These are phyloP conservation scores for Venturia effusa DNA, from an alignment of 2,329 filamentous ascomycete species.

Conservation along the genomic window DNA sequence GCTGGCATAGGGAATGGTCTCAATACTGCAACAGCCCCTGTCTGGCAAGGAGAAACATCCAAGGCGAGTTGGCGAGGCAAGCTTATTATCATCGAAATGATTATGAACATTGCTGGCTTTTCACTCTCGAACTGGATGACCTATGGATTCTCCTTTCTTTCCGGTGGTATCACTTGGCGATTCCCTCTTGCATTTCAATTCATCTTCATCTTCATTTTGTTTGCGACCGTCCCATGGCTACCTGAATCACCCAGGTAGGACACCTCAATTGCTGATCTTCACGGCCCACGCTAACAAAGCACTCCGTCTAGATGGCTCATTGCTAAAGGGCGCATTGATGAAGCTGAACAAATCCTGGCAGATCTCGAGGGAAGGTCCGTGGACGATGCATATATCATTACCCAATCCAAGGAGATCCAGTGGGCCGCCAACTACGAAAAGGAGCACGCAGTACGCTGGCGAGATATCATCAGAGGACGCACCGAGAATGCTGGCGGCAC, in stretches of 20 bases:
- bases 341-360: slow-evolving; percentile 38
- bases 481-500: slow-evolving; percentile 35
- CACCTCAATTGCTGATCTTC: not conserved
- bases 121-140: slow-evolving; percentile 42
- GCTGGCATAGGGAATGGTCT: slow-evolving; percentile 41
- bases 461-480: slow-evolving; percentile 37
- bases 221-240: slow-evolving; percentile 34
- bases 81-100: slow-evolving; percentile 37
- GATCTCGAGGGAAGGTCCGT: slow-evolving; percentile 35
- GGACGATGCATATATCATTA: slow-evolving; percentile 34
- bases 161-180: slow-evolving; percentile 33
- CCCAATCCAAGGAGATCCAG: slow-evolving; percentile 33
- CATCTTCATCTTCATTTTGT: slow-evolving; percentile 38
- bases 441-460: slow-evolving; percentile 39
- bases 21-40: slow-evolving; percentile 39
- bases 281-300: no score
- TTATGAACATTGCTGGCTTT: slow-evolving; percentile 41
- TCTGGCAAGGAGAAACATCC: slow-evolving; percentile 42
- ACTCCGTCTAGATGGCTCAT: slow-evolving; percentile 32
- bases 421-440: slow-evolving; percentile 35
- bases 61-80: slow-evolving; percentile 31
- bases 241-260: slow-evolving; percentile 30
- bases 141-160: slow-evolving; percentile 38
- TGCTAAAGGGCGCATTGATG: slow-evolving; percentile 30
- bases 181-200: slow-evolving; percentile 39